These are phyloP conservation scores for Diplodia intermedia DNA, from an alignment of 2,329 filamentous ascomycete genomes.

Conservation along the genomic window DNA sequence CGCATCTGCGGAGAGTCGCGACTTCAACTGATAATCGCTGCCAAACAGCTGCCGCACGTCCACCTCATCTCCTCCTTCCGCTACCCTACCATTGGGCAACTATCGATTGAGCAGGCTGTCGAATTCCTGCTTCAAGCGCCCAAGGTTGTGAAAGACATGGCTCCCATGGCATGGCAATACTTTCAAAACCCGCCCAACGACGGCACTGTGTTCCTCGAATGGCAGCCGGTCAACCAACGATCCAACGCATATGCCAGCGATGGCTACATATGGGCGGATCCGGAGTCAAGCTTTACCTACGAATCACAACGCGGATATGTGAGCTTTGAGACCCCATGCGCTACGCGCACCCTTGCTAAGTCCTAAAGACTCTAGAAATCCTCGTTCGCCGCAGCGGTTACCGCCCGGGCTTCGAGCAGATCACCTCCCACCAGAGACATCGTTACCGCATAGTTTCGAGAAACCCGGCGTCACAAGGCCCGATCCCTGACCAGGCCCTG, in stretches of 20 bases:
- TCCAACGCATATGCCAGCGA: conserved; percentile 83
- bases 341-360: conserved; percentile 30
- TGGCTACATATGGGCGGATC: conserved; percentile 88
- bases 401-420: conserved; percentile 72
- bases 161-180: conserved; percentile 93
- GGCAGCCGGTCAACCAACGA: conserved; percentile 77
- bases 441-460: conserved; percentile 86
- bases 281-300: conserved; percentile 77
- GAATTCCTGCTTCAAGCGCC: conserved; percentile 85
- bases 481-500: conserved; percentile 74
- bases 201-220: conserved; percentile 82
- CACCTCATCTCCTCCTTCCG: conserved; percentile 85
- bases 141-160: conserved; percentile 81
- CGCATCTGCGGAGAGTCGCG: conserved; percentile 24
- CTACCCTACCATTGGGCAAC: conserved; percentile 74
- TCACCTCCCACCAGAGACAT: conserved; percentile 78
- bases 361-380: conserved; percentile 81
- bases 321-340: conserved; percentile 37
- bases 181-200: conserved; percentile 77
- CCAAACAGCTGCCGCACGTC: conserved; percentile 76
- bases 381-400: conserved; percentile 83
- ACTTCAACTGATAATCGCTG: conserved; percentile 24
- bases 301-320: conserved; percentile 71
- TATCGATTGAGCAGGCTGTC: conserved; percentile 78
- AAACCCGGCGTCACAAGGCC: conserved; percentile 70